Conservation (phyloP, 2,329 filamentous ascomycete genomes). For the Botrytis aclada region DNA sequence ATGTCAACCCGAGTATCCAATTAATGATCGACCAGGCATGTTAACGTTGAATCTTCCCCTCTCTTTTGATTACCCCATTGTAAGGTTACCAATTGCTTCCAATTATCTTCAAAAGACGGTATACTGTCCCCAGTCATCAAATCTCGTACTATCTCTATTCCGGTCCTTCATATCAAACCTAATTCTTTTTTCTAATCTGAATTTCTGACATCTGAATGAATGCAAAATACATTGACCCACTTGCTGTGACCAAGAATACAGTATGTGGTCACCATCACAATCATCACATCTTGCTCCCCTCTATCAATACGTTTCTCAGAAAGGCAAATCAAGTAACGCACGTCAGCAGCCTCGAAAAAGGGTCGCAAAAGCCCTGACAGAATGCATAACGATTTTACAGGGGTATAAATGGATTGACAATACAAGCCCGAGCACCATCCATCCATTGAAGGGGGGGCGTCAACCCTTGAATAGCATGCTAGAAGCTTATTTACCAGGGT, state of each 20-base stretch:
- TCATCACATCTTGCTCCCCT: conserved; percentile 12
- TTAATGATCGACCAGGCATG: conserved; percentile 16
- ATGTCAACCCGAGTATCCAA: conserved; percentile 11
- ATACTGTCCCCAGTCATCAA: conserved; percentile 4
- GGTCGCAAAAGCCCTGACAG: conserved; percentile 9
- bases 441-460: not conserved
- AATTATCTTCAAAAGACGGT: conserved; percentile 11
- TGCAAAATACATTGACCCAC: conserved; percentile 11
- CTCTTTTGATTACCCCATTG: conserved; percentile 11
- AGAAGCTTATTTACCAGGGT: conserved; percentile 25
- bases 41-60: conserved; percentile 12
- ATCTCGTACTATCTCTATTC: conserved; percentile 6
- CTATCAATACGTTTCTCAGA: conserved; percentile 2
- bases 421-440: not conserved
- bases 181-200: not conserved
- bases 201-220: not conserved
- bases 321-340: not conserved
- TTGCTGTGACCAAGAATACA: conserved; percentile 15
- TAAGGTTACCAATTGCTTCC: conserved; percentile 12
- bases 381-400: conserved; percentile 8
- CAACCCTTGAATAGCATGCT: conserved; percentile 14
- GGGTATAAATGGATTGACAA: conserved; percentile 4
- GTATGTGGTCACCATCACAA: conserved; percentile 18
- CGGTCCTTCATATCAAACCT: not conserved
- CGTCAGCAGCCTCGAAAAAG: conserved; percentile 12